These are phyloP conservation scores for Aspergillus fumigatus DNA, from an alignment of 2,329 filamentous ascomycete genomes.

Conservation along the genomic window DNA sequence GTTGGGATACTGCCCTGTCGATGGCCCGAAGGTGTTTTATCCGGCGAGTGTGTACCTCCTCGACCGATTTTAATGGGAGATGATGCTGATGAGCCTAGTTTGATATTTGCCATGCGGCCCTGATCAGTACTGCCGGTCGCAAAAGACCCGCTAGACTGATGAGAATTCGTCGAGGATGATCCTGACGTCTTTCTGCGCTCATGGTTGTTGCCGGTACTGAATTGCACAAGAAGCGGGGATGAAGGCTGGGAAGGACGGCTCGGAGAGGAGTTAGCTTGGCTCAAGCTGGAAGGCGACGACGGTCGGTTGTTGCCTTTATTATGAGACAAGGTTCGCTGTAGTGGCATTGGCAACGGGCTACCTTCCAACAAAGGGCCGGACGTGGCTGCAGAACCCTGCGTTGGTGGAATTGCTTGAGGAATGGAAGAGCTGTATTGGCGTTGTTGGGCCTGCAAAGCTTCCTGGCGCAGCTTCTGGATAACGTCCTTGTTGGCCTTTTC, in stretches of 20 bases:
- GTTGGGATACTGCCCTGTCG: constrained; percentile 62
- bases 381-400: constrained; percentile 20
- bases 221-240: constrained; percentile 91
- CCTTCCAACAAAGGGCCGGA: constrained; percentile 72
- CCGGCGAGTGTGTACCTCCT: constrained; percentile 47
- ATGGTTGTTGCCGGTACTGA: constrained; percentile 75
- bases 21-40: constrained; percentile 58
- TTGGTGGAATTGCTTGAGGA: constrained; percentile 14
- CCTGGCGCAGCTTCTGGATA: constrained; percentile 89
- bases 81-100: constrained; percentile 49
- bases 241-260: constrained; percentile 79
- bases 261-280: constrained; percentile 79
- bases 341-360: constrained; percentile 74
- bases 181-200: constrained; percentile 91
- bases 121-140: constrained; percentile 70
- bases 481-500: constrained; percentile 99
- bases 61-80: constrained; percentile 50
- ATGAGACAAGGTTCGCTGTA: constrained; percentile 78
- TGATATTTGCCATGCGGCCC: constrained; percentile 54
- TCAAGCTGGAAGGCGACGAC: constrained; percentile 76
- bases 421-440: constrained; percentile 39
- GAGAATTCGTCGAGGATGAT: constrained; percentile 77
- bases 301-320: constrained; percentile 75
- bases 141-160: constrained; percentile 66
- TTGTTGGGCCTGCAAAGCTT: constrained; percentile 70